Evolutionary conservation across 768 basidiomycete genomes (phyloP).

Genomic region (Gymnopilus dilepis): DNA sequence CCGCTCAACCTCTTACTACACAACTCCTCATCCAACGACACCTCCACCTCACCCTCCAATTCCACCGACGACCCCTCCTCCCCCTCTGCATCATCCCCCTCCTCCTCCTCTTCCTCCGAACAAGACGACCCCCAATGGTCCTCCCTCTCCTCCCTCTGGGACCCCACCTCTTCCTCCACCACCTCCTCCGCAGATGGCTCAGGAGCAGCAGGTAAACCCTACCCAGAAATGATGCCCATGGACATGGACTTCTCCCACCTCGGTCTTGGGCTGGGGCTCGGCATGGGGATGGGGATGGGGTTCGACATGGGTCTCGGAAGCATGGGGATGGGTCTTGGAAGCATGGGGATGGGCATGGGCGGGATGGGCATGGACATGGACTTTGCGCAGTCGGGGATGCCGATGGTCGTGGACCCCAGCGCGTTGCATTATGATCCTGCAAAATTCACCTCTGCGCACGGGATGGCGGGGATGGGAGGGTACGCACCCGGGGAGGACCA

Average conservation of each 20-base stretch:
- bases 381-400: constrained; percentile 58
- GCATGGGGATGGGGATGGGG: no score
- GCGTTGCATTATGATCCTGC: constrained; percentile 55
- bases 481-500: constrained; percentile 36
- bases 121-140: constrained; percentile 56
- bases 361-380: constrained; percentile 62
- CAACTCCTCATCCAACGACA: constrained; percentile 33
- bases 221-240: constrained; percentile 42
- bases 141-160: constrained; percentile 56
- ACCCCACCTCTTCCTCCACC: constrained; percentile 34
- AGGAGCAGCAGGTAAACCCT: constrained; percentile 39
- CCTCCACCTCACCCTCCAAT: no score
- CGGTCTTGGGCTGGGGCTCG: no score
- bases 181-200: not conserved
- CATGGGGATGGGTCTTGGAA: no score
- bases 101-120: not conserved
- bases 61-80: no score
- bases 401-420: constrained; percentile 68
- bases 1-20: constrained; percentile 64
- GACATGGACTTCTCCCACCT: constrained; percentile 50
- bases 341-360: no score
- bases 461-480: constrained; percentile 29
- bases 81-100: no score
- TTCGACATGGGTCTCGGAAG: no score
- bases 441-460: constrained; percentile 27